A percentile compares a stretch with the other conserved stretches of the same genome.
Evolutionary conservation across 2,329 filamentous ascomycete genomes (phyloP).

Genomic region (Fusarium brevicatenulatum): DNA sequence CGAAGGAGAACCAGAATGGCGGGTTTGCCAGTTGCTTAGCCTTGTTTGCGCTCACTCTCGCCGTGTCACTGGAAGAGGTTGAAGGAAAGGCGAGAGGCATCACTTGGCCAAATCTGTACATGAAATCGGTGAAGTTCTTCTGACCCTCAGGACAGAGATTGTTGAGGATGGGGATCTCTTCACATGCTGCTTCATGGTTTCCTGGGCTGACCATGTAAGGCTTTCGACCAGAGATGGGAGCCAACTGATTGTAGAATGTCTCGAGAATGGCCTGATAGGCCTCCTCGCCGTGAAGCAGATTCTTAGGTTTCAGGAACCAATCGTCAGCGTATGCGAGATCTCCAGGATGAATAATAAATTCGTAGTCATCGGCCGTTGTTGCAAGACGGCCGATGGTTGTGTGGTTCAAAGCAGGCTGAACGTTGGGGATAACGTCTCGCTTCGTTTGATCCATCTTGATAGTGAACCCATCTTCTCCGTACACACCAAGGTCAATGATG

Average conservation of each 20-base stretch:
- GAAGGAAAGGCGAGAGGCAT: slow-evolving; percentile 17
- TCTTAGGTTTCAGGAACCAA: slow-evolving; percentile 22
- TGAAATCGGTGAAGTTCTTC: slow-evolving; percentile 32
- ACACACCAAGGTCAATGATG: slow-evolving; percentile 26
- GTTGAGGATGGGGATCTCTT: slow-evolving; percentile 20
- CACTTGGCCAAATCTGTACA: slow-evolving; percentile 1
- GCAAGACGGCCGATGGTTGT: slow-evolving; percentile 26
- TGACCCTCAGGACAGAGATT: slow-evolving; percentile 17
- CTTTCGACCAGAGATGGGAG: slow-evolving; percentile 8
- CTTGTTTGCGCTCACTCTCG: slow-evolving; percentile 26
- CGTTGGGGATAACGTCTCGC: slow-evolving; percentile 6
- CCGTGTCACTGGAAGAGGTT: neutral
- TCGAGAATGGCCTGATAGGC: slow-evolving; percentile 23
- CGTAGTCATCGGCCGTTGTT: slow-evolving; percentile 14
- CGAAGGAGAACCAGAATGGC: slow-evolving; percentile 41
- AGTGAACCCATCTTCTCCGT: slow-evolving; percentile 22
- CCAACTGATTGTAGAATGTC: slow-evolving; percentile 19
- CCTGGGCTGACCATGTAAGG: slow-evolving; percentile 27
- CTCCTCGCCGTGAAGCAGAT: slow-evolving; percentile 12
- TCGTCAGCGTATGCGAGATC: slow-evolving; percentile 16
- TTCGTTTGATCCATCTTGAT: slow-evolving; percentile 21
- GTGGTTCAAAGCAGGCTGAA: slow-evolving; percentile 21
- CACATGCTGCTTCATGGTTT: slow-evolving; percentile 19
- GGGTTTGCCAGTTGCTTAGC: slow-evolving; percentile 26
- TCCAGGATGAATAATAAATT: slow-evolving; percentile 24